Conservation (phyloP, 495 filamentous ascomycete species). For the Talaromyces nanjingensis region DNA sequence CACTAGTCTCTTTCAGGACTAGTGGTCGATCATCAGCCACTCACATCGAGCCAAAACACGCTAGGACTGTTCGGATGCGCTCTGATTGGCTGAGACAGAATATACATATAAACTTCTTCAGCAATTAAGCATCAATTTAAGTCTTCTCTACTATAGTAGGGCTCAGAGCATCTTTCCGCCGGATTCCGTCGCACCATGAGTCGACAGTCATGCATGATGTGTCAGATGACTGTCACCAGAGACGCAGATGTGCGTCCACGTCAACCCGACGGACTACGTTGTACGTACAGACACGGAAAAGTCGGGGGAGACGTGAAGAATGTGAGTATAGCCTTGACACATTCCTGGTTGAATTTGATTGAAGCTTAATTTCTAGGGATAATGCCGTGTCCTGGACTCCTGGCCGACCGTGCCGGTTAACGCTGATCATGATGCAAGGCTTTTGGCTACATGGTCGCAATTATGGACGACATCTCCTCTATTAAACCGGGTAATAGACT, state of each 20-base stretch:
- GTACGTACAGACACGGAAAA: background rate
- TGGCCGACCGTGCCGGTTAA: background rate
- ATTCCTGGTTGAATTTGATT: background rate
- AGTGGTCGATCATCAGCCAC: background rate
- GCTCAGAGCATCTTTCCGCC: background rate
- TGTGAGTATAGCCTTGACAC: background rate
- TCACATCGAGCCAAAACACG: background rate
- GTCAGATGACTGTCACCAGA: background rate
- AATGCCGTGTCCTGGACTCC: no score
- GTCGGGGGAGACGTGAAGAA: background rate
- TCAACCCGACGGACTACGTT: background rate
- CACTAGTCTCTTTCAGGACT: background rate
- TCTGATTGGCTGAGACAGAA: background rate
- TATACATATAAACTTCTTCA: background rate
- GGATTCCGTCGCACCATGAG: background rate
- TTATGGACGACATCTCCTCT: background rate
- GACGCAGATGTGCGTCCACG: background rate
- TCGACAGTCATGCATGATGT: no score
- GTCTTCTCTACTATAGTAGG: no score
- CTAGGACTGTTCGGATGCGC: background rate
- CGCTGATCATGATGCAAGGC: background rate
- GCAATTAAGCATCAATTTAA: background rate
- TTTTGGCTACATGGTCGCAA: background rate
- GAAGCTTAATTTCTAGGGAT: background rate
- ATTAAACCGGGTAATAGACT: background rate